phyloP scores from a whole-genome alignment of 2,329 filamentous ascomycete genomes.

The Diplodia sapinea region DNA sequence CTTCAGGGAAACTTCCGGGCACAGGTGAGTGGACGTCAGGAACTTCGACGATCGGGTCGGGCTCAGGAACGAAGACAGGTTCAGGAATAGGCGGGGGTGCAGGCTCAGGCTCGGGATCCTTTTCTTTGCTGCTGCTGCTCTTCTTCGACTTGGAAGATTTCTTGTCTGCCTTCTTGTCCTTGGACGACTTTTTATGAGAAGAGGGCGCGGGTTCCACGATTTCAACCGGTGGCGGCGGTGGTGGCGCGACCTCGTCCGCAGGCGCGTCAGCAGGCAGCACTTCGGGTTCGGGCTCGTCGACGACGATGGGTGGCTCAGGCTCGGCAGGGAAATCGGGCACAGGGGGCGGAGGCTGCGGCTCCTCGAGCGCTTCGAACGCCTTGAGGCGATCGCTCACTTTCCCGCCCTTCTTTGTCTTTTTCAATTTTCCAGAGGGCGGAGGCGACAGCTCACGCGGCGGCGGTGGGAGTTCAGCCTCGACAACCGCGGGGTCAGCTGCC shows the following conservation, averaged over 20 bases:
- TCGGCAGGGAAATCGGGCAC: slow-evolving; percentile 40
- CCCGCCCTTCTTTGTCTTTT: slow-evolving; percentile 40
- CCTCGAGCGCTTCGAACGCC: slow-evolving; percentile 28
- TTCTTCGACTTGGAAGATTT: slow-evolving; percentile 32
- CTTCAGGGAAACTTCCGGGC: slow-evolving; percentile 56
- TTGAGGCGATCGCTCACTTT: slow-evolving; percentile 27
- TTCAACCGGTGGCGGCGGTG: slow-evolving; percentile 28
- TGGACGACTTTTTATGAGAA: slow-evolving; percentile 29
- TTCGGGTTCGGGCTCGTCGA: slow-evolving; percentile 14
- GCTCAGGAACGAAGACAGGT: slow-evolving; percentile 12
- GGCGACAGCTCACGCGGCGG: slow-evolving; percentile 20
- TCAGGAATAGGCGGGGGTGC: background rate
- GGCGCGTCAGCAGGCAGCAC: slow-evolving; percentile 24
- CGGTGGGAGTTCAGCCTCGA: slow-evolving; percentile 36
- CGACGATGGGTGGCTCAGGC: slow-evolving; percentile 35
- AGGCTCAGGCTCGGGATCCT: slow-evolving; percentile 13
- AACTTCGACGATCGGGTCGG: slow-evolving; percentile 31
- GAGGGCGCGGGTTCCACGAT: slow-evolving; percentile 6
- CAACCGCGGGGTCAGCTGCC: slow-evolving; percentile 29
- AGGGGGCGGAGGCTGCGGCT: slow-evolving; percentile 23
- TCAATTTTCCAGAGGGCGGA: slow-evolving; percentile 27
- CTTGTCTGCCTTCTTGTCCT: slow-evolving; percentile 33
- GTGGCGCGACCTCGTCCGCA: slow-evolving; percentile 7
- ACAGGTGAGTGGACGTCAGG: slow-evolving; percentile 47
- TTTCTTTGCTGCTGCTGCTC: slow-evolving; percentile 22